Conservation (phyloP, 257 asterid species). For the Cynanchum wilfordii region DNA sequence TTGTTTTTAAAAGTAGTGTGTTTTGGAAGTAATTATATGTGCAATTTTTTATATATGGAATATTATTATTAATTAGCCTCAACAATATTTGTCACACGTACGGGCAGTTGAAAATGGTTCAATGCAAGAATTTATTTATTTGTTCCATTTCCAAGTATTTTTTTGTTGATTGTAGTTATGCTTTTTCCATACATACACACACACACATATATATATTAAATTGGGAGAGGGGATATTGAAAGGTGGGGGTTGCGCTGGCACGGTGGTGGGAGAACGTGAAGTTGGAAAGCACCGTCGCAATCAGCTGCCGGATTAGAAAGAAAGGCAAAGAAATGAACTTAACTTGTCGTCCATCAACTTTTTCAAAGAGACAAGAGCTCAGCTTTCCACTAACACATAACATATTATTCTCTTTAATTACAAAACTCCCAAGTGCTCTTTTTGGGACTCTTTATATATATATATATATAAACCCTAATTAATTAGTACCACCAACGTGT, state of each 20-base stretch:
- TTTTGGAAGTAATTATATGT: too few species aligned
- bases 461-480: conserved; percentile 18
- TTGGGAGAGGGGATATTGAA: too few species aligned
- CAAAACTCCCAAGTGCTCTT: conserved; percentile 2
- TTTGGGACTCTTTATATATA: not conserved
- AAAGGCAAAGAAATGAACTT: conserved; percentile 4
- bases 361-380: conserved; percentile 25
- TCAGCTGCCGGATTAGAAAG: not conserved
- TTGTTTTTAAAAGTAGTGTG: too few species aligned
- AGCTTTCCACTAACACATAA: conserved; percentile 3
- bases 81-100: too few species aligned
- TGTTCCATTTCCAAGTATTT: too few species aligned
- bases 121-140: too few species aligned
- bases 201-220: too few species aligned
- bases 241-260: not conserved
- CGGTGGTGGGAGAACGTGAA: not conserved
- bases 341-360: conserved; percentile 28
- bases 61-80: too few species aligned
- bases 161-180: too few species aligned
- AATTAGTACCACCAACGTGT: not conserved
- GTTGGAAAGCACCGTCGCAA: not conserved
- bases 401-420: conserved; percentile 13
- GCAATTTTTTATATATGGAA: too few species aligned
- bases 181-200: too few species aligned
- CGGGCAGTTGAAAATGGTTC: too few species aligned